Percentiles rank a stretch among this genome's conserved stretches.
Evolutionary conservation across 2,329 filamentous ascomycete genomes (phyloP).

Genomic region (Fusarium pseudonygamai): DNA sequence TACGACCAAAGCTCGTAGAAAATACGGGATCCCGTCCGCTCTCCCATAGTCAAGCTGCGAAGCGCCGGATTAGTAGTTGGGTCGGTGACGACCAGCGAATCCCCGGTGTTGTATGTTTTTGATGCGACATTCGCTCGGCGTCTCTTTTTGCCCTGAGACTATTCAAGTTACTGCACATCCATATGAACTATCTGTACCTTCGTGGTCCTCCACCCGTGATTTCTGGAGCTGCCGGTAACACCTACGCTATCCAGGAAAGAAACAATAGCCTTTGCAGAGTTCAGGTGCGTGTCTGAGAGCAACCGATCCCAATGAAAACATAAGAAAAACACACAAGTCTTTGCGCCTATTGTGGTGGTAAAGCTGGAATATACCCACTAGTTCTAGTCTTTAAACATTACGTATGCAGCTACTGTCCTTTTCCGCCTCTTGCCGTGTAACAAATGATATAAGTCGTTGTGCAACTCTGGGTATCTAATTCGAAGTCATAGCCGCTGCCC

Average conservation of each 20-base stretch:
- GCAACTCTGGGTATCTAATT: constrained; percentile 37
- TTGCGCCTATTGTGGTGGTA: background rate
- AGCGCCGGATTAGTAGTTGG: constrained; percentile 35
- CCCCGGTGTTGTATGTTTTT: constrained; percentile 29
- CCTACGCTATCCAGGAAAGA: background rate
- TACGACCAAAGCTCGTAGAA: constrained; percentile 29
- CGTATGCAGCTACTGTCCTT: background rate
- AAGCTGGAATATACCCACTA: background rate
- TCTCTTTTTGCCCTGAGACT: background rate
- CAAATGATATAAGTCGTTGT: background rate
- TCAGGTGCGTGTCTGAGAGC: background rate
- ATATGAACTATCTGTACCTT: background rate
- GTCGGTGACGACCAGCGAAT: constrained; percentile 35
- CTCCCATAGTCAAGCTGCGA: constrained; percentile 31
- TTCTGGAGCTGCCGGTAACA: background rate
- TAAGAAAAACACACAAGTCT: background rate
- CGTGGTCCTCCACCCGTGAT: background rate
- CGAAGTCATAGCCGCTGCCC: constrained; percentile 31
- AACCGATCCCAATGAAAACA: background rate
- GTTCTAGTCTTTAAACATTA: constrained; percentile 22
- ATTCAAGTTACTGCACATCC: background rate
- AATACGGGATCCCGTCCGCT: constrained; percentile 33
- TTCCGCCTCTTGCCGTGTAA: constrained; percentile 6
- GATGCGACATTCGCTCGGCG: background rate
- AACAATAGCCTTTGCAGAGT: background rate